Percentiles rank a stretch among this genome's conserved stretches.
Conservation (phyloP, 75 land plant genomes). For the Isoetes taiwanensis region DNA sequence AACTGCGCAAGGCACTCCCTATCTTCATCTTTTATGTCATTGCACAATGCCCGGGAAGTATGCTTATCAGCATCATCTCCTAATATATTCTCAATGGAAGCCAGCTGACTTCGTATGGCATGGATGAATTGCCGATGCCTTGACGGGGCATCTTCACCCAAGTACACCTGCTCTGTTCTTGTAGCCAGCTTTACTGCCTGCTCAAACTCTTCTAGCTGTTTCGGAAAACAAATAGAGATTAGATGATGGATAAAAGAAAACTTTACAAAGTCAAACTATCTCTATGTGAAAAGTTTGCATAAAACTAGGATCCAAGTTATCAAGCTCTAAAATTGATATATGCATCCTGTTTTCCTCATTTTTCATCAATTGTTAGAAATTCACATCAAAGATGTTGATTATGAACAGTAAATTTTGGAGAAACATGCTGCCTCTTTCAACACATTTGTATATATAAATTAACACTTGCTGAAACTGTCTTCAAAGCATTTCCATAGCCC, state of each 20-base stretch:
- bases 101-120: constrained; percentile 41
- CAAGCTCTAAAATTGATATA: too few relatives aligned
- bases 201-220: constrained; percentile 53
- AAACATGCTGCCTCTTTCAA: too few relatives aligned
- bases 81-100: constrained; percentile 23
- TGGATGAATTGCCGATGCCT: constrained; percentile 37
- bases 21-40: not conserved
- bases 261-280: too few relatives aligned
- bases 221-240: not conserved
- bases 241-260: too few relatives aligned
- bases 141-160: constrained; percentile 25
- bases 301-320: too few relatives aligned
- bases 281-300: too few relatives aligned
- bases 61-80: not conserved
- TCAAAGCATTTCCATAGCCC: too few relatives aligned
- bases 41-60: not conserved
- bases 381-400: too few relatives aligned
- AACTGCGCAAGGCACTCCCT: not conserved
- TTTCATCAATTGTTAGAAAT: not conserved
- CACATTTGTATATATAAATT: too few relatives aligned
- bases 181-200: constrained; percentile 25
- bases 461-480: too few relatives aligned
- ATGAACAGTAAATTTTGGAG: too few relatives aligned
- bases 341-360: not conserved
- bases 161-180: constrained; percentile 8